Evolutionary conservation across 192 early-diverging fungal species (phyloP).

Genomic region (Obelidium mucronatum): DNA sequence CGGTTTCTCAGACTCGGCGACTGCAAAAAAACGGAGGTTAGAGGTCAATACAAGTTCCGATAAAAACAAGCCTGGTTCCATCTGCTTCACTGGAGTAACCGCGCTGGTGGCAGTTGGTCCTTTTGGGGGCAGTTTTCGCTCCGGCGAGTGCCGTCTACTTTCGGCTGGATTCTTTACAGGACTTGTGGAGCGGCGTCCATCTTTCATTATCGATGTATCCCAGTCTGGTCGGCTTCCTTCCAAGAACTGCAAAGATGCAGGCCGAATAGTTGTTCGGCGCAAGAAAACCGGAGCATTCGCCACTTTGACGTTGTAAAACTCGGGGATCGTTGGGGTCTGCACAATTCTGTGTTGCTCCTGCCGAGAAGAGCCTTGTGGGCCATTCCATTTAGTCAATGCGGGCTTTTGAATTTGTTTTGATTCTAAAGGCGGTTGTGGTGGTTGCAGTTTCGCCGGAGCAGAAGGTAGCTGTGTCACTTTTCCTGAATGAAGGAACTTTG

Average conservation of each 20-base stretch:
- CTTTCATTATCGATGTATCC: conserved; percentile 3
- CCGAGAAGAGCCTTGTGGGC: not conserved
- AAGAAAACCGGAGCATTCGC: conserved; percentile 29
- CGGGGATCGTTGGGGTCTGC: conserved; percentile 13
- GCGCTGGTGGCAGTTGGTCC: not conserved
- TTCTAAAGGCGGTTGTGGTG: not conserved
- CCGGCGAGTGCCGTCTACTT: not conserved
- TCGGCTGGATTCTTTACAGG: not conserved
- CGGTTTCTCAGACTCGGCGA: no score
- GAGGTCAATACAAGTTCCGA: no score
- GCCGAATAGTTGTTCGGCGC: conserved; percentile 21
- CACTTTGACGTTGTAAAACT: conserved; percentile 35
- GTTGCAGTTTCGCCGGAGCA: not conserved
- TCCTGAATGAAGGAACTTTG: conserved; percentile 26
- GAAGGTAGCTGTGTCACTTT: conserved; percentile 20
- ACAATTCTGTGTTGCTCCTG: not conserved
- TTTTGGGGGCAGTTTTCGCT: not conserved
- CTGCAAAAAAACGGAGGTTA: not conserved
- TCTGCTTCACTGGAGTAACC: not conserved
- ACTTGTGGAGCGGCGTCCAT: not conserved
- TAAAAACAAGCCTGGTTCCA: not conserved
- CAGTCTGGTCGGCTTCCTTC: conserved; percentile 20
- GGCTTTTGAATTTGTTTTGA: not conserved
- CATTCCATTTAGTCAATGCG: not conserved
- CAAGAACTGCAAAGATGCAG: conserved; percentile 29